phyloP scores from a whole-genome alignment of 306 rosid species.

The Begonia loranthoides region DNA sequence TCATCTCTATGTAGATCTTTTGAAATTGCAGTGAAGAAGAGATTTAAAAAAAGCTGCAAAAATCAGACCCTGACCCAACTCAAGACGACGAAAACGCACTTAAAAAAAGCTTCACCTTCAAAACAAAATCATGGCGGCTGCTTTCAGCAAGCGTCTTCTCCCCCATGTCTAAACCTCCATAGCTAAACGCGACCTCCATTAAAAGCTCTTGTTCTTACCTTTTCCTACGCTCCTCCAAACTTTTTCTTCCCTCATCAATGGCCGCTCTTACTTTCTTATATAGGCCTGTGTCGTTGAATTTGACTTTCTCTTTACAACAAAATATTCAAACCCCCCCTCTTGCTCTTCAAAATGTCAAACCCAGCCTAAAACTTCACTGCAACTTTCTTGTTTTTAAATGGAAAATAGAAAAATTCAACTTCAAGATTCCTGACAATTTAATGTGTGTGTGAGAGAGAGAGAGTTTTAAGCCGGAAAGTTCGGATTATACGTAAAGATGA shows the following conservation, averaged over 20 bases:
- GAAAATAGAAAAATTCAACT: background rate
- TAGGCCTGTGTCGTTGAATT: background rate
- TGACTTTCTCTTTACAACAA: background rate
- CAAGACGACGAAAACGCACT: no score
- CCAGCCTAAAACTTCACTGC: background rate
- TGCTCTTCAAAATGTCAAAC: constrained; percentile 5
- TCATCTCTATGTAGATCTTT: no score
- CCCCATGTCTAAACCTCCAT: background rate
- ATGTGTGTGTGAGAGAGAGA: background rate
- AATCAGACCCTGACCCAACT: no score
- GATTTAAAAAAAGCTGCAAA: background rate
- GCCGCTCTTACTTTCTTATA: background rate
- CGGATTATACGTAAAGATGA: background rate
- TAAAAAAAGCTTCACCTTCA: background rate
- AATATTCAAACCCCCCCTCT: constrained; percentile 1
- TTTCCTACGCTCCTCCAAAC: background rate
- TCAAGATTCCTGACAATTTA: background rate
- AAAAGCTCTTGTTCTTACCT: background rate
- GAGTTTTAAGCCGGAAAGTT: background rate
- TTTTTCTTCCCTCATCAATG: background rate
- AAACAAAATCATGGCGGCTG: background rate
- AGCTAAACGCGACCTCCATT: constrained; percentile 5
- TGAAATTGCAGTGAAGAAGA: no score
- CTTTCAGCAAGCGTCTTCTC: background rate
- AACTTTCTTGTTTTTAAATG: background rate